Evolutionary conservation across 164 flowering plant genomes (phyloP).

Genomic region (Vitis cinerea): DNA sequence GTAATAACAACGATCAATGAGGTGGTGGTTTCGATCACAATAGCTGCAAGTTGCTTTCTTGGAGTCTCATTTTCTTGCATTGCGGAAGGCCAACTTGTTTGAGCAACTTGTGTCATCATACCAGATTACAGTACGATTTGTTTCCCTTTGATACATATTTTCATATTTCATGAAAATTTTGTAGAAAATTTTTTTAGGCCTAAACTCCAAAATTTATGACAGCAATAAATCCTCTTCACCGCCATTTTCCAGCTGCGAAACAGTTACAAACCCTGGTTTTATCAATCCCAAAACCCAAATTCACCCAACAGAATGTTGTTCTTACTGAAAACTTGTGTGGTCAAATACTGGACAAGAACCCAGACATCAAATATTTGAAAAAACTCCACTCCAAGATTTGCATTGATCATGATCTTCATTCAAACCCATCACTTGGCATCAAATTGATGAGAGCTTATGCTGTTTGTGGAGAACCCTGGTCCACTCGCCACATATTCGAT

Average conservation of each 20-base stretch:
- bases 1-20: too few species aligned
- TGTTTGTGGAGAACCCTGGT: constrained; percentile 13
- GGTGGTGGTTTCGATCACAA: too few species aligned
- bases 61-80: too few species aligned
- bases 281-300: constrained; percentile 2
- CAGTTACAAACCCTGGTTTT: constrained; percentile 6
- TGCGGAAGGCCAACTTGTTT: too few species aligned
- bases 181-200: not conserved
- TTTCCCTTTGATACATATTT: too few species aligned
- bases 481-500: constrained; percentile 30
- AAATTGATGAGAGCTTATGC: constrained; percentile 36
- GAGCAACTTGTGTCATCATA: too few species aligned
- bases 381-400: constrained; percentile 29
- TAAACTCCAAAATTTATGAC: constrained; percentile 11
- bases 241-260: constrained; percentile 16
- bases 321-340: constrained; percentile 12
- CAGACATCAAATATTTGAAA: constrained; percentile 29
- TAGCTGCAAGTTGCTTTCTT: too few species aligned
- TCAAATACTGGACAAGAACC: constrained; percentile 21
- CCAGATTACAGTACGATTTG: too few species aligned
- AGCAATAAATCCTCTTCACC: constrained; percentile 14
- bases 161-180: too few species aligned
- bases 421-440: constrained; percentile 24
- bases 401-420: constrained; percentile 11
- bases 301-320: not conserved